Base-by-base conservation (phyloP, 148 eudicot species). In the Diospyros lotus region DNA sequence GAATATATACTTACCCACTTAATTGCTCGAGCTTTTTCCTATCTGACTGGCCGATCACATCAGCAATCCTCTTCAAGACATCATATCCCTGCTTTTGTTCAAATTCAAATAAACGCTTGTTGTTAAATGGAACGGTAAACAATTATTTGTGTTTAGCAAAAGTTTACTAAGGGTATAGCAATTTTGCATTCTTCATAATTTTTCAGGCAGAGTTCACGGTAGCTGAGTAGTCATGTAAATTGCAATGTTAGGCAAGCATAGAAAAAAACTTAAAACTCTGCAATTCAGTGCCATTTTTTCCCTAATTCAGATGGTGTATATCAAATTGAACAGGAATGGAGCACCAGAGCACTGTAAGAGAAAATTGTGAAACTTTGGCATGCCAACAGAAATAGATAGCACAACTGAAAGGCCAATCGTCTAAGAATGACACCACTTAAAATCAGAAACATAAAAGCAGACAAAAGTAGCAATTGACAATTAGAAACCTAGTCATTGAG, bases 51-150 rank as follows among this genome's bases (percentile, higher is more conserved):
- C 88, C 89, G 77, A 95, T 87, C 69, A 93, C 94, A 58, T 93
- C 97, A 72, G 94, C 84, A 80, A 95, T 88, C 82, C 85, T 89
- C 86, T 93, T 95, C 88, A 95, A 82, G 77, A 89, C 98, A 66
- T 77, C 94, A 81, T 92, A 95, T 75, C 99, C 99, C 99, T 95
- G 74, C 69, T 80, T 42, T 69, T 45, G 46, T 48, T 17, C 75
- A 41, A 72, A 43, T 51, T 61, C 61, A 48, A 39, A 80, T 66
- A 67, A 73, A 46, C 14, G 14, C 38, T 44, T 41, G 44, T 38
- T 61, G 58, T 11, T 73, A 15, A 73, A 48, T 9, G 54, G 56
- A 73, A 73, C 48, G 60, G 56, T 56, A 12, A 3, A 42, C 18
- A 58, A 73, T 1, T 1, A 4, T 41, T 44, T 3, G 58, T 72